A percentile compares a stretch with the other conserved stretches of the same genome.
Evolutionary conservation across 768 basidiomycete genomes (phyloP).

Genomic region (Auricularia auricula-judae): DNA sequence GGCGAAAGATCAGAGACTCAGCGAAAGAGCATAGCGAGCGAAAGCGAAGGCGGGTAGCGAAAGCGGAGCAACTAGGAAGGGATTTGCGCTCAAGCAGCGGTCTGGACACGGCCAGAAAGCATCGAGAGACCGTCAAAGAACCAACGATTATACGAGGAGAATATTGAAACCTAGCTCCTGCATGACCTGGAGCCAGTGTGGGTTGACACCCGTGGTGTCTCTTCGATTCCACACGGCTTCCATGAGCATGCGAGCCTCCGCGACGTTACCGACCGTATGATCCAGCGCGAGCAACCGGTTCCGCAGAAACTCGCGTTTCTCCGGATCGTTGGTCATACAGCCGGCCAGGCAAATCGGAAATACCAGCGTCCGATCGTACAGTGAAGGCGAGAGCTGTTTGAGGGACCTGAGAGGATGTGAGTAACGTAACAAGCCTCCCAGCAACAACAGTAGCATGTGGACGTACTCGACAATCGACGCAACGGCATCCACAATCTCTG

Average conservation of each 20-base stretch:
- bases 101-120: slow-evolving; percentile 4
- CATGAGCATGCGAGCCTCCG: slow-evolving; percentile 49
- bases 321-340: slow-evolving; percentile 57
- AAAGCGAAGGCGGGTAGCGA: background rate
- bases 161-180: slow-evolving; percentile 37
- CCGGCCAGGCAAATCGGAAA: slow-evolving; percentile 70
- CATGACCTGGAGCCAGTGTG: slow-evolving; percentile 54
- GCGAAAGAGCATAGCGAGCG: background rate
- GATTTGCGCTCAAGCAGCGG: background rate
- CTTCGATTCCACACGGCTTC: slow-evolving; percentile 61
- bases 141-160: slow-evolving; percentile 34
- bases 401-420: slow-evolving; percentile 9
- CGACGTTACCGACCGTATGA: slow-evolving; percentile 45
- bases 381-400: slow-evolving; percentile 39
- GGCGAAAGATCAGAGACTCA: too few species aligned
- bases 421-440: background rate
- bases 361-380: slow-evolving; percentile 54
- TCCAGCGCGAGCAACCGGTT: slow-evolving; percentile 42
- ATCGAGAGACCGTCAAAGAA: background rate
- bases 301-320: slow-evolving; percentile 47
- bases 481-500: slow-evolving; percentile 55
- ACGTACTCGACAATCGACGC: slow-evolving; percentile 30
- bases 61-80: background rate
- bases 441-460: slow-evolving; percentile 25
- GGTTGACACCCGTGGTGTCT: slow-evolving; percentile 35